These are phyloP conservation scores for Fraxinus velutina DNA, from an alignment of 305 asterid species.

Conservation along the genomic window DNA sequence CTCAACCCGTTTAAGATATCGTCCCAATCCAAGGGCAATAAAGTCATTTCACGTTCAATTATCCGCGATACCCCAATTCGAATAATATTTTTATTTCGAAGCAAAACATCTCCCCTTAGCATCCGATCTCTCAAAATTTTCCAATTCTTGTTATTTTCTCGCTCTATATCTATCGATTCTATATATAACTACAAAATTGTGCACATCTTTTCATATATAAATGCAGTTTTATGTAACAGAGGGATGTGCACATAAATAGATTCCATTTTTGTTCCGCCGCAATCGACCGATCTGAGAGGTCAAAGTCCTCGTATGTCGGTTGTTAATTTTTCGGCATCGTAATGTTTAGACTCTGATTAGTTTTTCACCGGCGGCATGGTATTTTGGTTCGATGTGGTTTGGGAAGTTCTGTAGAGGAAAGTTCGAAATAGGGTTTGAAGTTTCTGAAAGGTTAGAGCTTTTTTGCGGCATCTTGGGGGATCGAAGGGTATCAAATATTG, in stretches of 20 bases:
- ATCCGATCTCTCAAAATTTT: slow-evolving; percentile 42
- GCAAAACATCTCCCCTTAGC: slow-evolving; percentile 40
- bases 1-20: not conserved
- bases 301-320: slow-evolving; percentile 31
- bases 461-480: not conserved
- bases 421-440: slow-evolving; percentile 53
- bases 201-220: not conserved
- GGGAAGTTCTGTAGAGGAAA: slow-evolving; percentile 21
- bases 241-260: not conserved
- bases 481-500: not conserved
- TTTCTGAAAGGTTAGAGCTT: slow-evolving; percentile 24
- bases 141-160: slow-evolving; percentile 37
- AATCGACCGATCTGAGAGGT: slow-evolving; percentile 50
- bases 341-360: slow-evolving; percentile 19
- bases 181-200: not conserved
- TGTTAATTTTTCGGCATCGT: slow-evolving; percentile 27
- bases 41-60: slow-evolving; percentile 26
- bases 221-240: slow-evolving; percentile 13
- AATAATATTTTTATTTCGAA: slow-evolving; percentile 44
- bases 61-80: slow-evolving; percentile 47
- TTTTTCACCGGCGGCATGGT: slow-evolving; percentile 17
- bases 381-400: slow-evolving; percentile 24
- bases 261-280: slow-evolving; percentile 45
- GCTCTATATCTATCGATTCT: slow-evolving; percentile 7
- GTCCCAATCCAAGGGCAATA: slow-evolving; percentile 19